These are phyloP conservation scores for Phaseolus coccineus DNA, from an alignment of 331 rosid genomes.

Conservation along the genomic window DNA sequence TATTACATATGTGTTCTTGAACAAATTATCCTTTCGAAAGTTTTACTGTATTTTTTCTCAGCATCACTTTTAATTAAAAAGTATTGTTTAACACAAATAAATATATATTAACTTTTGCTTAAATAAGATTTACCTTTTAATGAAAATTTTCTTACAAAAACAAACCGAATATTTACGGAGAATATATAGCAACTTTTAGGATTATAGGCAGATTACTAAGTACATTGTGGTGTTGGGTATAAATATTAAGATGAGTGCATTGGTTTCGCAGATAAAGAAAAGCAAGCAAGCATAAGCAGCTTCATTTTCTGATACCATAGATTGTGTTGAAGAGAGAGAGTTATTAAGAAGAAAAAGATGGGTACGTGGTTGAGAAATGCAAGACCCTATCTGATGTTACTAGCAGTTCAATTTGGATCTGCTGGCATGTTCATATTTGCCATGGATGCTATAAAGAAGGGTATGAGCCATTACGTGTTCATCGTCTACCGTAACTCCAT, in stretches of 20 bases:
- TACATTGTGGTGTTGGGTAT: slow-evolving; percentile 14
- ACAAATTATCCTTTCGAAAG: too few species aligned
- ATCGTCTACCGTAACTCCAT: slow-evolving; percentile 76
- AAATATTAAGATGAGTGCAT: slow-evolving; percentile 25
- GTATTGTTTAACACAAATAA: too few species aligned
- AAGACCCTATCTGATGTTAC: slow-evolving; percentile 64
- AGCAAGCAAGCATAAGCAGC: not conserved
- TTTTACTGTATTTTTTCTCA: too few species aligned
- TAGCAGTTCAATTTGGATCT: slow-evolving; percentile 69
- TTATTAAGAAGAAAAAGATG: slow-evolving; percentile 1
- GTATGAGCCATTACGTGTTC: slow-evolving; percentile 75
- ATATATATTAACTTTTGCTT: too few species aligned
- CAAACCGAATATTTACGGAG: not conserved
- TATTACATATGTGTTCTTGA: too few species aligned
- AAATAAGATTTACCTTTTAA: too few species aligned
- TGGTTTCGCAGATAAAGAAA: not conserved
- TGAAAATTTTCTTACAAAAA: too few species aligned
- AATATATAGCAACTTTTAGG: not conserved
- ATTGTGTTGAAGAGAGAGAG: not conserved
- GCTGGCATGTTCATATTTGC: slow-evolving; percentile 71
- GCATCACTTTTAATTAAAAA: too few species aligned
- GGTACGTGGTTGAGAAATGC: slow-evolving; percentile 41
- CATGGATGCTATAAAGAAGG: slow-evolving; percentile 67
- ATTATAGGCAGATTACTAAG: not conserved
- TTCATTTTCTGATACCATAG: not conserved